phyloP scores from a whole-genome alignment of 768 basidiomycete genomes.

The Phanerochaete carnosa region DNA sequence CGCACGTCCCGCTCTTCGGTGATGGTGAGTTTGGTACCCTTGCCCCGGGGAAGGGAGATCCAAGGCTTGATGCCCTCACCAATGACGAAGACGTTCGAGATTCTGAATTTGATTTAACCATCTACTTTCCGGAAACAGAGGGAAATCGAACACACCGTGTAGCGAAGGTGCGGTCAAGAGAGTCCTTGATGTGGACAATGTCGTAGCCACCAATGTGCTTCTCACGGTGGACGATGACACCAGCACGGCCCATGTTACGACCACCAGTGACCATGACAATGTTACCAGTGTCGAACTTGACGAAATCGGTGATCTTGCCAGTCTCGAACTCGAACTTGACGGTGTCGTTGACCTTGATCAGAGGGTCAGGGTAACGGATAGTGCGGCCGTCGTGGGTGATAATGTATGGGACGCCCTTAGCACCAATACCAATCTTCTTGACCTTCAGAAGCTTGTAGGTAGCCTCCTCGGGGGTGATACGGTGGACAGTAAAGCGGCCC shows the following conservation, averaged over 20 bases:
- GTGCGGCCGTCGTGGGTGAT: slow-evolving; percentile 99
- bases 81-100: slow-evolving; percentile 97
- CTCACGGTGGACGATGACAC: slow-evolving; percentile 94
- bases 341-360: slow-evolving; percentile 94
- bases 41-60: slow-evolving; percentile 96
- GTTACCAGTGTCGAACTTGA: slow-evolving; percentile 97
- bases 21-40: slow-evolving; percentile 97
- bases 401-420: slow-evolving; percentile 92
- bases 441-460: slow-evolving; percentile 96
- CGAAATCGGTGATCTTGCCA: slow-evolving; percentile 87
- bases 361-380: slow-evolving; percentile 98
- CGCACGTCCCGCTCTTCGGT: slow-evolving; percentile 93
- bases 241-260: slow-evolving; percentile 98
- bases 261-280: slow-evolving; percentile 98
- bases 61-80: slow-evolving; percentile 95
- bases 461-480: slow-evolving; percentile 97
- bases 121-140: neutral
- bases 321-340: slow-evolving; percentile 96
- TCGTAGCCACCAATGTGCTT: slow-evolving; percentile 98
- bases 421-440: slow-evolving; percentile 85
- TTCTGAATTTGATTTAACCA: slow-evolving; percentile 40
- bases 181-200: slow-evolving; percentile 97
- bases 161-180: slow-evolving; percentile 92
- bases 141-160: slow-evolving; percentile 68
- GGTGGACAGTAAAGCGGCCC: slow-evolving; percentile 99